These are phyloP conservation scores for Quillaja saponaria DNA, from an alignment of 306 rosid species.

Conservation along the genomic window DNA sequence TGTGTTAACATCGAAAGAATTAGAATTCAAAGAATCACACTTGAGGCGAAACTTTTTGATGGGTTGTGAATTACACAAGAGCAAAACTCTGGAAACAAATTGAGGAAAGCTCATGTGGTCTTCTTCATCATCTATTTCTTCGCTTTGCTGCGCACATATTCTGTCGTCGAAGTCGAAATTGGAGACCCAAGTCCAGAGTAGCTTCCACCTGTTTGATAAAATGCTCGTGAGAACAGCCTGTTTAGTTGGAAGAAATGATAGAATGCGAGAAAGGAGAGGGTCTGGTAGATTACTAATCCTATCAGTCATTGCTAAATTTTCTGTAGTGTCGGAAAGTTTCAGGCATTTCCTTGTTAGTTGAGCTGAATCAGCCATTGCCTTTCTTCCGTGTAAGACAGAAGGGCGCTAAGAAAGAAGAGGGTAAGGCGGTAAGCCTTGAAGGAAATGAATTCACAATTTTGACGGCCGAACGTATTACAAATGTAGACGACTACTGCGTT, in stretches of 20 bases:
- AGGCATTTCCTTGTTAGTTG: background rate
- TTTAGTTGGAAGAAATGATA: background rate
- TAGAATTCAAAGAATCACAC: background rate
- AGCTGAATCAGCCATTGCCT: no score
- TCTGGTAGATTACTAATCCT: background rate
- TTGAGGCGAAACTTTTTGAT: background rate
- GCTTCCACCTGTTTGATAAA: background rate
- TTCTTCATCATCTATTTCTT: no score
- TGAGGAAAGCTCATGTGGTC: no score
- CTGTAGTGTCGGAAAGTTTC: background rate
- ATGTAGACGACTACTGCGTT: no score
- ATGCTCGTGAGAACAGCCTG: no score
- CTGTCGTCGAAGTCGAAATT: background rate
- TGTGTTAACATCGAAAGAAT: background rate
- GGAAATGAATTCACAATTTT: no score
- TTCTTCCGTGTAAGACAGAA: no score
- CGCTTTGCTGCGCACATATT: background rate
- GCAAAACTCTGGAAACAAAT: background rate
- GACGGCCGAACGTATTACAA: no score
- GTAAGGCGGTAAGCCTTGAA: no score
- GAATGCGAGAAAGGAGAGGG: background rate
- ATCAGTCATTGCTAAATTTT: background rate
- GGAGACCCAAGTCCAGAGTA: background rate
- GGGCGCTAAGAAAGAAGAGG: no score
- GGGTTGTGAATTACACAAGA: background rate